phyloP scores from a whole-genome alignment of 2,329 filamentous ascomycete genomes.

The Cladosporium sp. region DNA sequence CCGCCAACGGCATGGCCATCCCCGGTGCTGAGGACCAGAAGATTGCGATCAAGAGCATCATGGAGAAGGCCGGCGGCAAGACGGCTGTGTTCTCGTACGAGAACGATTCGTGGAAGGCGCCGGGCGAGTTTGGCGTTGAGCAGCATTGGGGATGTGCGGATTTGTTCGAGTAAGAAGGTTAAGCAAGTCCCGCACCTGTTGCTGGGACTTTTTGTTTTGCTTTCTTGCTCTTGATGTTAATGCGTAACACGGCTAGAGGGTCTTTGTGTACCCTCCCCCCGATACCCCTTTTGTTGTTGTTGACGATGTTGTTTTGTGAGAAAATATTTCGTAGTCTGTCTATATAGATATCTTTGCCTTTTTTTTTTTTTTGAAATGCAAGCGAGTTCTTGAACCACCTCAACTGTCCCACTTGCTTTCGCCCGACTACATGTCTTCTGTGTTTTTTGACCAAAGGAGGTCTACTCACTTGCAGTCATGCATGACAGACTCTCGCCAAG shows the following conservation, averaged over 20 bases:
- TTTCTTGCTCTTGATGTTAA: background rate
- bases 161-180: slow-evolving; percentile 26
- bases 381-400: background rate
- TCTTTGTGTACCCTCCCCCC: background rate
- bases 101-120: slow-evolving; percentile 79
- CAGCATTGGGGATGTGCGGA: slow-evolving; percentile 70
- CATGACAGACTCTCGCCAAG: background rate
- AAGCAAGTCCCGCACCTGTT: background rate
- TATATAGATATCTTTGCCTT: background rate
- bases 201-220: background rate
- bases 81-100: slow-evolving; percentile 79
- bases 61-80: slow-evolving; percentile 63
- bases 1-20: slow-evolving; percentile 70
- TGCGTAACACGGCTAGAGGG: background rate
- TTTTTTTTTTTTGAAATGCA: background rate
- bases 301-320: background rate
- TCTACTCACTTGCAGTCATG: background rate
- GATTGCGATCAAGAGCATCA: slow-evolving; percentile 70
- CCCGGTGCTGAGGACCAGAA: slow-evolving; percentile 68
- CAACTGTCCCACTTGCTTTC: background rate
- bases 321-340: background rate
- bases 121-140: slow-evolving; percentile 72
- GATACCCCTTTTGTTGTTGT: background rate
- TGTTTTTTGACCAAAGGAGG: background rate
- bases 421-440: background rate